Evolutionary conservation across 176 grass and related monocot genomes (phyloP).

Genomic region (Musa acuminata): DNA sequence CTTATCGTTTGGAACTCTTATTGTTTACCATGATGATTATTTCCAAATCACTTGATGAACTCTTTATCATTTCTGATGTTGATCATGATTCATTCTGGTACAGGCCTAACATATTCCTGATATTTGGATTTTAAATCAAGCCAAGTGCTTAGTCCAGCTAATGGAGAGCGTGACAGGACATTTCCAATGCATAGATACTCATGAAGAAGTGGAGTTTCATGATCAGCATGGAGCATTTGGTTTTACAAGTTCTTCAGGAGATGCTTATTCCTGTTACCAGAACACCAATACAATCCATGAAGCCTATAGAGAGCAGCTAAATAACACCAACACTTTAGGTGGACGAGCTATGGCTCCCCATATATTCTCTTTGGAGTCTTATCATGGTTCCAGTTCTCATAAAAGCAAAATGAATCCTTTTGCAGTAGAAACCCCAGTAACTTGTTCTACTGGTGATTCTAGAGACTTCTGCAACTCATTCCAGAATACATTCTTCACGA

Average conservation of each 20-base stretch:
- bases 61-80: not conserved
- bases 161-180: constrained; percentile 18
- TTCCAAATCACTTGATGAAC: not conserved
- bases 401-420: constrained; percentile 31
- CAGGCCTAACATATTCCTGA: constrained; percentile 8
- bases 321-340: constrained; percentile 21
- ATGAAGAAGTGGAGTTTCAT: constrained; percentile 19
- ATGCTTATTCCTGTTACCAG: constrained; percentile 18
- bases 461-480: constrained; percentile 29
- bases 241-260: constrained; percentile 18
- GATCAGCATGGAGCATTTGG: constrained; percentile 21
- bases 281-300: constrained; percentile 25
- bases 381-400: constrained; percentile 32
- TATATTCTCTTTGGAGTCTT: constrained; percentile 28
- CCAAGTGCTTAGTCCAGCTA: constrained; percentile 8
- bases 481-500: constrained; percentile 1
- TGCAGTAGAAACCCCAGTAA: constrained; percentile 35
- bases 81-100: not conserved
- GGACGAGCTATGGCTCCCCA: constrained; percentile 23
- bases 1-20: no score
- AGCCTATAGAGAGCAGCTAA: constrained; percentile 20
- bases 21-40: not conserved
- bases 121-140: constrained; percentile 1
- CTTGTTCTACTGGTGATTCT: constrained; percentile 33
- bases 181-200: constrained; percentile 29